A percentile compares a stretch with the other conserved stretches of the same genome.
Evolutionary conservation across 371 early-diverging fungal species (phyloP).

Genomic region (Lichtheimia ornata): DNA sequence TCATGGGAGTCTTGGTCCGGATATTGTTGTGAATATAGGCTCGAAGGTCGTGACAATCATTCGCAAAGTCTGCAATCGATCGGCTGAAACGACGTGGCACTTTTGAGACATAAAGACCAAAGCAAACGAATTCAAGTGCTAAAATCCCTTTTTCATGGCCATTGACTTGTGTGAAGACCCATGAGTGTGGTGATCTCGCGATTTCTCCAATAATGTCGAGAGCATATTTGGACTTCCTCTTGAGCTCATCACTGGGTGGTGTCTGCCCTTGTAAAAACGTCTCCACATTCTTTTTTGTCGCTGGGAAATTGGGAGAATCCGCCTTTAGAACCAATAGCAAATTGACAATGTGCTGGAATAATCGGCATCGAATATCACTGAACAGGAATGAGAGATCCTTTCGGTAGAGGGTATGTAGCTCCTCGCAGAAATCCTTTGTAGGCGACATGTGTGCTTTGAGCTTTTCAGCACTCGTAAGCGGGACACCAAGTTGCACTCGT

Average conservation of each 20-base stretch:
- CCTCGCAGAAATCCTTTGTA: constrained; percentile 6
- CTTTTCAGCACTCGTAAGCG: constrained; percentile 32
- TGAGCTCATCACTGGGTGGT: not conserved
- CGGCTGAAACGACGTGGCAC: constrained; percentile 5
- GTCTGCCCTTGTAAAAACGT: not conserved
- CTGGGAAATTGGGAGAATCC: constrained; percentile 5
- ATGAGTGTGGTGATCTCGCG: not conserved
- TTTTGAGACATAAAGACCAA: constrained; percentile 10
- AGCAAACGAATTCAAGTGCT: constrained; percentile 14
- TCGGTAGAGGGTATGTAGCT: constrained; percentile 6
- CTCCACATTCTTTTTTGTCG: not conserved
- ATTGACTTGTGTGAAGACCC: not conserved
- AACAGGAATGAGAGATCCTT: not conserved
- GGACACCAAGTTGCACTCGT: constrained; percentile 36
- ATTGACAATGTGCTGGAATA: constrained; percentile 11
- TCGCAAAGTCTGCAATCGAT: constrained; percentile 8
- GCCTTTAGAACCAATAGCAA: constrained; percentile 6
- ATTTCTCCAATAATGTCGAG: constrained; percentile 4
- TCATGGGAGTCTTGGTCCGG: not conserved
- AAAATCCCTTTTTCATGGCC: not conserved
- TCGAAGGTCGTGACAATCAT: constrained; percentile 5
- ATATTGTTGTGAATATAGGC: not conserved
- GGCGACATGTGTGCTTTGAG: constrained; percentile 28
- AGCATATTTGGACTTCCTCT: not conserved
- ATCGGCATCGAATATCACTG: not conserved